Percentiles rank a stretch among this genome's conserved stretches.
phyloP scores from a whole-genome alignment of 2,329 filamentous ascomycete species.

The Cylindrodendrum hubeiense region DNA sequence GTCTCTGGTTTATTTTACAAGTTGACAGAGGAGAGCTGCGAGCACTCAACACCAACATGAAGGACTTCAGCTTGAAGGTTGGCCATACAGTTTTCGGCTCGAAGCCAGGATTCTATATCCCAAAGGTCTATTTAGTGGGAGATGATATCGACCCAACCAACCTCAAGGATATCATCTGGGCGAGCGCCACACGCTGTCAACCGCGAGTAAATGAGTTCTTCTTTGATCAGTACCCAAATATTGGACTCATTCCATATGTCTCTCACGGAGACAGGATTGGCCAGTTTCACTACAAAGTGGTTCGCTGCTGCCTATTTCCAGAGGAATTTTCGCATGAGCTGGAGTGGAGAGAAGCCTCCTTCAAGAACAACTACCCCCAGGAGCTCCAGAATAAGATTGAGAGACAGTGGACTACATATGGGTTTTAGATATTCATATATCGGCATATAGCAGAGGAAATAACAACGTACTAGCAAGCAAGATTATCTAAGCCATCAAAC shows the following conservation, averaged over 20 bases:
- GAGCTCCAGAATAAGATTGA: too few relatives aligned
- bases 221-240: not conserved
- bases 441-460: too few relatives aligned
- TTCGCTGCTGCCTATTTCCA: too few relatives aligned
- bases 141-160: not conserved
- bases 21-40: not conserved
- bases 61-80: not conserved
- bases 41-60: not conserved
- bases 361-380: too few relatives aligned
- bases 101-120: not conserved
- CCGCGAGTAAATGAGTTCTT: not conserved
- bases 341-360: too few relatives aligned
- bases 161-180: conserved; percentile 12
- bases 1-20: conserved; percentile 1
- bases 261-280: not conserved
- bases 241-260: not conserved
- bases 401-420: too few relatives aligned
- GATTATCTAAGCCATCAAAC: too few relatives aligned
- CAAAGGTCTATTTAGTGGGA: not conserved
- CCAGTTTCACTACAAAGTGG: too few relatives aligned
- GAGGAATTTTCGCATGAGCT: too few relatives aligned
- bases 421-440: too few relatives aligned
- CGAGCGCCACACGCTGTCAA: not conserved
- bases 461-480: too few relatives aligned
- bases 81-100: not conserved